Conservation (phyloP, 495 filamentous ascomycete species). For the Sporormia fimetaria region DNA sequence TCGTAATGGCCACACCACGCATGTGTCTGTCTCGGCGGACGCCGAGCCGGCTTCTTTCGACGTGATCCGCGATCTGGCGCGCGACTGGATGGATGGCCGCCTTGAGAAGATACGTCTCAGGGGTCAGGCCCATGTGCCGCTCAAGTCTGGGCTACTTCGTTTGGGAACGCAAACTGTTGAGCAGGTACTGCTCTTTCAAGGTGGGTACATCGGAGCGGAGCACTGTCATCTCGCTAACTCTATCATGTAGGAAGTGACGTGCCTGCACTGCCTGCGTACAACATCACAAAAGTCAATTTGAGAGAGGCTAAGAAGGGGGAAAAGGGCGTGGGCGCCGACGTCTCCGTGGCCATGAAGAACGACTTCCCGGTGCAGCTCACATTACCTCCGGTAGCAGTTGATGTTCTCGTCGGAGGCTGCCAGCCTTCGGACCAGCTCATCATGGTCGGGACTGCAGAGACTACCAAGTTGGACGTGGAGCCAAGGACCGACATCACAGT, state of each 20-base stretch:
- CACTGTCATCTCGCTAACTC: conserved; percentile 10
- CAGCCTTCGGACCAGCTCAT: conserved; percentile 48
- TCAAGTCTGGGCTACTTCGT: conserved; percentile 67
- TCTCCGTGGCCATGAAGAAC: conserved; percentile 55
- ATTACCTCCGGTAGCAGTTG: conserved; percentile 70
- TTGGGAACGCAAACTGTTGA: conserved; percentile 62
- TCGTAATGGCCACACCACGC: conserved; percentile 61
- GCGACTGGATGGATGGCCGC: conserved; percentile 76
- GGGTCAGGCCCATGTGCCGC: conserved; percentile 54
- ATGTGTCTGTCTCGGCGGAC: conserved; percentile 66
- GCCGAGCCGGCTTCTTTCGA: conserved; percentile 64
- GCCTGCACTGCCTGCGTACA: conserved; percentile 64
- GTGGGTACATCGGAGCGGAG: conserved; percentile 39
- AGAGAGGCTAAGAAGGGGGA: conserved; percentile 46
- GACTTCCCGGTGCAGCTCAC: conserved; percentile 61
- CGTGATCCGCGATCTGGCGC: conserved; percentile 65
- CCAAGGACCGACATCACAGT: conserved; percentile 55
- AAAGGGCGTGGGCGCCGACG: conserved; percentile 61
- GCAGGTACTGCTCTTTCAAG: conserved; percentile 64
- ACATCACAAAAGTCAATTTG: conserved; percentile 65
- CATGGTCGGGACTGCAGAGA: conserved; percentile 64
- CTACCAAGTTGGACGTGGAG: conserved; percentile 49
- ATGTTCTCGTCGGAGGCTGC: conserved; percentile 73
- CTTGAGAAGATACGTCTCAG: conserved; percentile 54
- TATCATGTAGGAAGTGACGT: conserved; percentile 44